Evolutionary conservation across 148 eudicot genomes (phyloP).

Genomic region (Rhododendron griersonianum): DNA sequence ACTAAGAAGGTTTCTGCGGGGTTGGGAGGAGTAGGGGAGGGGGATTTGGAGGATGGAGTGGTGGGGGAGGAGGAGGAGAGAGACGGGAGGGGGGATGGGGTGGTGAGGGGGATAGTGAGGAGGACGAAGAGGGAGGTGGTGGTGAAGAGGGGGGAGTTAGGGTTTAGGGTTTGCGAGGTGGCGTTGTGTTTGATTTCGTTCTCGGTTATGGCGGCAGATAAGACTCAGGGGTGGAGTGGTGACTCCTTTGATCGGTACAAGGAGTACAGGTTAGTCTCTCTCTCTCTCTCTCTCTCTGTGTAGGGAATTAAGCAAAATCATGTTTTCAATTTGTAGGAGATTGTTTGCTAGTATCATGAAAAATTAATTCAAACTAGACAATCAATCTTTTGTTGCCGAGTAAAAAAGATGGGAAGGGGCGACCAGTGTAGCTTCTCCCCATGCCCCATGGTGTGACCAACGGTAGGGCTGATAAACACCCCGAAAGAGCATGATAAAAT

Average conservation of each 20-base stretch:
- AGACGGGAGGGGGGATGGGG: constrained; percentile 29
- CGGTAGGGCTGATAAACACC: too few species aligned
- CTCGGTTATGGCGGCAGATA: constrained; percentile 81
- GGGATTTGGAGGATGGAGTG: constrained; percentile 3
- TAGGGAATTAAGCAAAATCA: background rate
- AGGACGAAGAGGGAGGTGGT: constrained; percentile 34
- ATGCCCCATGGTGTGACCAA: too few species aligned
- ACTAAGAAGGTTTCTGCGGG: constrained; percentile 15
- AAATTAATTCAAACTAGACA: background rate
- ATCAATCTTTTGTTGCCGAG: too few species aligned
- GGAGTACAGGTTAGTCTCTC: constrained; percentile 62
- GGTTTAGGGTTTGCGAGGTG: constrained; percentile 59
- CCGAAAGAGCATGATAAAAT: too few species aligned
- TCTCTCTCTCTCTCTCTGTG: too few species aligned
- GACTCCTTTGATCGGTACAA: constrained; percentile 88
- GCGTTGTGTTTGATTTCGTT: constrained; percentile 65
- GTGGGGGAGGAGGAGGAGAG: constrained; percentile 32
- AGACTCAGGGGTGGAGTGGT: constrained; percentile 88
- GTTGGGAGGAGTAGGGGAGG: constrained; percentile 11
- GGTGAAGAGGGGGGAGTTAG: constrained; percentile 49
- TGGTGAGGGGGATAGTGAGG: constrained; percentile 27
- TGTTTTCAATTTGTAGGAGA: background rate
- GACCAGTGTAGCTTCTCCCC: too few species aligned
- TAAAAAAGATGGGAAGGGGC: too few species aligned
- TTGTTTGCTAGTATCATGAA: background rate